Evolutionary conservation across 2,329 filamentous ascomycete genomes (phyloP).

Genomic region (Thelonectria rubi): DNA sequence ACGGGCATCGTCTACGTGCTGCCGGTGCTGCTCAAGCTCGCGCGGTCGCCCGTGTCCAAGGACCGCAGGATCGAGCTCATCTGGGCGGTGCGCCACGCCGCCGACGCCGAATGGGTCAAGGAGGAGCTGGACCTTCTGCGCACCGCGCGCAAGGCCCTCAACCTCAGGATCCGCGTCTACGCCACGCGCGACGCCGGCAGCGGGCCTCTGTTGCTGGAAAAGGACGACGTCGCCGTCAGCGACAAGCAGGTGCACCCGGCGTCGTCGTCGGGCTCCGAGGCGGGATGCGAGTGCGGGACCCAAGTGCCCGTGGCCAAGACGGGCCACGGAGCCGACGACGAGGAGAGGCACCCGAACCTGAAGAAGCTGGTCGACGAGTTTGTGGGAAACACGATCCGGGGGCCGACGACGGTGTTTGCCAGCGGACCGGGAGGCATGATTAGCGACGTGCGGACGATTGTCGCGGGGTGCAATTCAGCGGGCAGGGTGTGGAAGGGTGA

Average conservation of each 20-base stretch:
- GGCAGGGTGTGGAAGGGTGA: slow-evolving; percentile 66
- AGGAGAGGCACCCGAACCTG: slow-evolving; percentile 57
- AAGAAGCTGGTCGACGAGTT: slow-evolving; percentile 57
- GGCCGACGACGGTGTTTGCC: slow-evolving; percentile 64
- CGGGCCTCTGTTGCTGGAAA: slow-evolving; percentile 33
- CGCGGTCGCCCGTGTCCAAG: slow-evolving; percentile 53
- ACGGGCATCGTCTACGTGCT: slow-evolving; percentile 54
- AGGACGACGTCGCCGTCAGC: slow-evolving; percentile 29
- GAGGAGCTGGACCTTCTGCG: slow-evolving; percentile 63
- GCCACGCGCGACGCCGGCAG: slow-evolving; percentile 61
- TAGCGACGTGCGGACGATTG: slow-evolving; percentile 62
- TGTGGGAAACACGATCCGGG: slow-evolving; percentile 55
- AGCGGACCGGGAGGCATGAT: slow-evolving; percentile 70
- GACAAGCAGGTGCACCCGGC: slow-evolving; percentile 35
- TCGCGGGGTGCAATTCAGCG: slow-evolving; percentile 63
- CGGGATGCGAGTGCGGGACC: slow-evolving; percentile 40
- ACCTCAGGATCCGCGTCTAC: slow-evolving; percentile 64
- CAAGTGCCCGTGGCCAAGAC: slow-evolving; percentile 45
- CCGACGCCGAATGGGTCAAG: slow-evolving; percentile 66
- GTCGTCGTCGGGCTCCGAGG: slow-evolving; percentile 38
- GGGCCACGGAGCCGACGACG: slow-evolving; percentile 41
- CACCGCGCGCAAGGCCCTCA: slow-evolving; percentile 47
- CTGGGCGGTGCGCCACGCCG: slow-evolving; percentile 67
- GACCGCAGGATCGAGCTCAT: slow-evolving; percentile 66
- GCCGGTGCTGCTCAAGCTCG: slow-evolving; percentile 48